These are phyloP conservation scores for Populus simonii DNA, from an alignment of 345 rosid genomes.

Conservation along the genomic window DNA sequence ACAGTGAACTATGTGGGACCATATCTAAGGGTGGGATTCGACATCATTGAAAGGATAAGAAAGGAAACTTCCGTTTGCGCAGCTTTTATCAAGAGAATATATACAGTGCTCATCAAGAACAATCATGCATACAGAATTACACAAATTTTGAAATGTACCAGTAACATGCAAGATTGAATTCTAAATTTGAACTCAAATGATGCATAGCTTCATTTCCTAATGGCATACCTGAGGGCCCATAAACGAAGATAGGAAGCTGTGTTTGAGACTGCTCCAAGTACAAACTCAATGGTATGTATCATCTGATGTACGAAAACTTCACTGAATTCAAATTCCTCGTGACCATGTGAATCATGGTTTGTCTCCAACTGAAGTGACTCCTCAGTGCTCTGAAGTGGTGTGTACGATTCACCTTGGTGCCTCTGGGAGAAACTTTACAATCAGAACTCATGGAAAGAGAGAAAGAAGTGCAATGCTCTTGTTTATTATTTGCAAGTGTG, in stretches of 20 bases:
- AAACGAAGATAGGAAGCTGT: constrained; percentile 95
- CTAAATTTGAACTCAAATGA: background rate
- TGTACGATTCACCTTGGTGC: constrained; percentile 77
- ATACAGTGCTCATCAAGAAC: background rate
- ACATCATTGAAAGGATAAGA: background rate
- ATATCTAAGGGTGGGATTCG: background rate
- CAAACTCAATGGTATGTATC: constrained; percentile 96
- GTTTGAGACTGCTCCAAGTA: constrained; percentile 97
- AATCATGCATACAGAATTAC: background rate
- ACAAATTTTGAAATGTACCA: background rate
- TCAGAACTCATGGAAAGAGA: constrained; percentile 4
- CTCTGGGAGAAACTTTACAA: constrained; percentile 46
- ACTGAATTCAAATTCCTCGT: constrained; percentile 91
- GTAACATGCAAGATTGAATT: background rate
- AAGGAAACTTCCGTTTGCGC: background rate
- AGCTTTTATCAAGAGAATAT: background rate
- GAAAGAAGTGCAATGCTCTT: background rate
- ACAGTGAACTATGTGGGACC: background rate
- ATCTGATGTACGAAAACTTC: constrained; percentile 95
- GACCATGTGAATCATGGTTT: constrained; percentile 59
- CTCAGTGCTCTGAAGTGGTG: constrained; percentile 57
- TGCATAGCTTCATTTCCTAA: background rate
- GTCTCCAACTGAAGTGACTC: constrained; percentile 67
- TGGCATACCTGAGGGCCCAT: constrained; percentile 91
- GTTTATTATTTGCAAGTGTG: background rate